phyloP scores from a whole-genome alignment of 805 yeast genomes.

The Wickerhamiella kazuoi region DNA sequence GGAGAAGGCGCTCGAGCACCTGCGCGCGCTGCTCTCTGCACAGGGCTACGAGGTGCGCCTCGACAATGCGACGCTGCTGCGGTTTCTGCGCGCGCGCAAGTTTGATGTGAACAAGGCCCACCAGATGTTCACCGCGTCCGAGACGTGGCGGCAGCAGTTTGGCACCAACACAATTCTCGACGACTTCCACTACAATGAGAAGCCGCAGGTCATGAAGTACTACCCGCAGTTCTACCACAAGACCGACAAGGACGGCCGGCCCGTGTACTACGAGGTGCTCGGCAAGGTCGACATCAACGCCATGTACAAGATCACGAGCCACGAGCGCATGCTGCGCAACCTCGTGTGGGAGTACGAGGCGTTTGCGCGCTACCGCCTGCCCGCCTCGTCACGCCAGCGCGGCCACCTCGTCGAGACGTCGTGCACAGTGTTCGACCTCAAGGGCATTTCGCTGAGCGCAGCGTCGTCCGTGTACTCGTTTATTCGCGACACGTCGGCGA shows the following conservation, averaged over 20 bases:
- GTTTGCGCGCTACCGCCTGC: constrained; percentile 64
- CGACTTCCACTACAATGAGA: constrained; percentile 87
- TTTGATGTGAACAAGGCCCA: constrained; percentile 67
- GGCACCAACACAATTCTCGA: constrained; percentile 74
- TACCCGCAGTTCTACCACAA: constrained; percentile 97
- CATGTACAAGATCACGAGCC: constrained; percentile 84
- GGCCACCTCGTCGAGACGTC: constrained; percentile 80
- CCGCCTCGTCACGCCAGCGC: constrained; percentile 79
- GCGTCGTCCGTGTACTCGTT: constrained; percentile 75
- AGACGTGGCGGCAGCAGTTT: constrained; percentile 75
- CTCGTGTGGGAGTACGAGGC: constrained; percentile 96
- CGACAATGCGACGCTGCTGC: constrained; percentile 66
- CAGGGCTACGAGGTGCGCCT: constrained; percentile 59
- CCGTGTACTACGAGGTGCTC: constrained; percentile 83
- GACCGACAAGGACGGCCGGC: constrained; percentile 93
- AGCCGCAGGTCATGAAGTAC: constrained; percentile 68
- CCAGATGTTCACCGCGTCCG: constrained; percentile 73
- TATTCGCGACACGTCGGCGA: constrained; percentile 80
- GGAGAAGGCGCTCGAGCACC: constrained; percentile 35
- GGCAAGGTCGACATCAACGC: constrained; percentile 80
- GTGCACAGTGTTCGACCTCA: constrained; percentile 87
- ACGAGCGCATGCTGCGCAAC: constrained; percentile 90
- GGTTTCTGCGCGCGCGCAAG: constrained; percentile 90
- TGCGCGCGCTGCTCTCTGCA: constrained; percentile 40
- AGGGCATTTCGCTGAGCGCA: constrained; percentile 74